Conservation (phyloP, 2,329 filamentous ascomycete species). For the Ophiostoma himal-ulmi region DNA sequence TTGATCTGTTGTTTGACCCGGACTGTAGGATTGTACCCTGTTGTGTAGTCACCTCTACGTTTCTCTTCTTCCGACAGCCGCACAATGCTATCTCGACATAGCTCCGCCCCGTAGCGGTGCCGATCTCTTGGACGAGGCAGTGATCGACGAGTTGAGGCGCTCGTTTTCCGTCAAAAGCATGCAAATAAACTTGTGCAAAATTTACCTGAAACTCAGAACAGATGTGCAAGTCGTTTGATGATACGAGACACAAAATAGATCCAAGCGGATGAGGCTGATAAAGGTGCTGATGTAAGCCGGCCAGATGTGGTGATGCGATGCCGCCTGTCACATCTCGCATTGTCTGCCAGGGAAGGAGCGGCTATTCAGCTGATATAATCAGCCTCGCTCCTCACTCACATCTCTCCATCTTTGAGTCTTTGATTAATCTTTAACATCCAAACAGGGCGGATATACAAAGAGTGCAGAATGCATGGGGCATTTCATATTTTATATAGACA, state of each 20-base stretch:
- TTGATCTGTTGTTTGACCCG: background rate
- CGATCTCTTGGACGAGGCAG: constrained; percentile 1
- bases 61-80: background rate
- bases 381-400: background rate
- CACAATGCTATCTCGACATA: background rate
- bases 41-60: background rate
- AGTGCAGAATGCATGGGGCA: background rate
- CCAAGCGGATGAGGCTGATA: background rate
- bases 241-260: background rate
- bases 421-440: too few species aligned
- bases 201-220: background rate
- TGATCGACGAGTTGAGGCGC: background rate
- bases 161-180: background rate
- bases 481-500: background rate
- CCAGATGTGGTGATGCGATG: background rate
- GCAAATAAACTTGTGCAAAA: background rate
- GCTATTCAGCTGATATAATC: background rate
- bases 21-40: background rate
- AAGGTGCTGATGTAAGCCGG: background rate
- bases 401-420: background rate
- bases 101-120: background rate
- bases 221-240: background rate
- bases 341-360: background rate
- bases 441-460: background rate
- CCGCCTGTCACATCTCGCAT: background rate